Conservation (phyloP, 805 yeast species). For the Pichia gijzeniarum region DNA sequence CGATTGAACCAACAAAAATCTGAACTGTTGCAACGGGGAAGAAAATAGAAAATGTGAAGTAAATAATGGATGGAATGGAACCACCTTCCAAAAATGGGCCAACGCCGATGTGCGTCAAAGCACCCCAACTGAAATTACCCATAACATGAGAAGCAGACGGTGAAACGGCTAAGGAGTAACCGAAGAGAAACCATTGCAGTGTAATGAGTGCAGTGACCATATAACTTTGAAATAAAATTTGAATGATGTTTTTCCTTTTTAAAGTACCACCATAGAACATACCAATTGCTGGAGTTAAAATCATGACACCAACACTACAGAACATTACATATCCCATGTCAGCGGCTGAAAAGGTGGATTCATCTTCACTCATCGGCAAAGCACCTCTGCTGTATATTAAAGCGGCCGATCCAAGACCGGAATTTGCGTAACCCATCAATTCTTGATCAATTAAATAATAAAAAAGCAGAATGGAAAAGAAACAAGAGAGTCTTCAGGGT, state of each 20-base stretch:
- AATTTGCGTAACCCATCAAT: constrained; percentile 26
- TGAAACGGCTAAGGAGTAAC: constrained; percentile 39
- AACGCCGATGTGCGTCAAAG: constrained; percentile 34
- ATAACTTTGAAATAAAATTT: constrained; percentile 38
- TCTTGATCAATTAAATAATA: neutral
- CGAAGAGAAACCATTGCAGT: constrained; percentile 39
- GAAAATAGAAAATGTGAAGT: constrained; percentile 38
- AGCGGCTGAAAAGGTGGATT: constrained; percentile 31
- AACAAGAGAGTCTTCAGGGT: neutral
- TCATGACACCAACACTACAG: constrained; percentile 42
- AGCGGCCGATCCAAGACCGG: constrained; percentile 28
- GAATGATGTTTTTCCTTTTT: constrained; percentile 37
- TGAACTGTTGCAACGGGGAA: constrained; percentile 45
- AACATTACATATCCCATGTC: constrained; percentile 47
- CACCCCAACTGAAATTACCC: constrained; percentile 37
- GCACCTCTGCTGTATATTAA: constrained; percentile 21
- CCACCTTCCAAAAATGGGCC: constrained; percentile 39
- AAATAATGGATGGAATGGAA: constrained; percentile 41
- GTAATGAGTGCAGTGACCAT: constrained; percentile 36
- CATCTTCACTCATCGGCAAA: constrained; percentile 30
- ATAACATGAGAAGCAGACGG: constrained; percentile 25
- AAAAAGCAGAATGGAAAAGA: neutral
- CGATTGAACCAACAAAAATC: constrained; percentile 40
- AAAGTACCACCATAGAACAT: constrained; percentile 39
- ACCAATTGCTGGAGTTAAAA: constrained; percentile 41